A percentile compares a stretch with the other conserved stretches of the same genome.
Conservation (phyloP, 257 asterid species). For the Primulina eburnea region DNA sequence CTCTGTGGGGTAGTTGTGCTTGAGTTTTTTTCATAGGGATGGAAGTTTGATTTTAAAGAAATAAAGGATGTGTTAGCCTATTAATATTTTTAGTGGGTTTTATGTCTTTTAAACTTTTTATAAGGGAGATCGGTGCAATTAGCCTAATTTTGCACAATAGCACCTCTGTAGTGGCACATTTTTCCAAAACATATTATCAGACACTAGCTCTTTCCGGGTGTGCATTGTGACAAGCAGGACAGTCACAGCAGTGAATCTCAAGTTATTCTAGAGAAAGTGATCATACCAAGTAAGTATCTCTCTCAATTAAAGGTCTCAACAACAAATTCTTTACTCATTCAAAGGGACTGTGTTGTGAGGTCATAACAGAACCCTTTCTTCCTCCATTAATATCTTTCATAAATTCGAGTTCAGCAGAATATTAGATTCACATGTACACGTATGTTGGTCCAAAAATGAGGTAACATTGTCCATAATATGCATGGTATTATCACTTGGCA, state of each 20-base stretch:
- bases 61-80: no score
- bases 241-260: not conserved
- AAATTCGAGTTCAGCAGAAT: not conserved
- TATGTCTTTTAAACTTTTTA: no score
- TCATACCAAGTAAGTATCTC: not conserved
- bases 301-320: not conserved
- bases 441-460: not conserved
- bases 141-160: no score
- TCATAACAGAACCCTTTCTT: not conserved
- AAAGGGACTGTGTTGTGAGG: not conserved
- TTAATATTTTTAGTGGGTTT: no score
- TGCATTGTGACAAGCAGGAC: not conserved
- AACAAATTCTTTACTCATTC: not conserved
- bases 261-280: not conserved
- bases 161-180: not conserved
- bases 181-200: not conserved
- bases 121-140: no score
- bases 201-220: not conserved
- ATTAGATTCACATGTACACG: not conserved
- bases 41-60: no score
- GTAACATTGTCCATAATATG: not conserved
- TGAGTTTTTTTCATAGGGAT: no score
- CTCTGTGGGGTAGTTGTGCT: no score
- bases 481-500: not conserved
- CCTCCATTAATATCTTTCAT: not conserved